Evolutionary conservation across 2,329 filamentous ascomycete species (phyloP), one percentile per base, ranked within the genome.

Genomic region (Stagonosporopsis vannaccii): DNA sequence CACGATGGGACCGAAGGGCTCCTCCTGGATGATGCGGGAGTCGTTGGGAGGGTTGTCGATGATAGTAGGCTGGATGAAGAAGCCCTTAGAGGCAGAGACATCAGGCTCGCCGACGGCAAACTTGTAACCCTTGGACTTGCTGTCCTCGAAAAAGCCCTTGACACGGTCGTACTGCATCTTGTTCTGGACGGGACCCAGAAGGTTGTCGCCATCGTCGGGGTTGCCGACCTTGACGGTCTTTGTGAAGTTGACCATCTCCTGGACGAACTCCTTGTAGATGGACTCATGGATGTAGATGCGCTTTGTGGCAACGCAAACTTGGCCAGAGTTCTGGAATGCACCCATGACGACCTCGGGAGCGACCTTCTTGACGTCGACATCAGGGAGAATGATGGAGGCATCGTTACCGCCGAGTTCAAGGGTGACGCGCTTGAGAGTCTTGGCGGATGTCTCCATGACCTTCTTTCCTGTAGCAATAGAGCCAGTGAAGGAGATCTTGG

Each of bases 1-100:
- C 1, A 90, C 80, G 23, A 90, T 85, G 0, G 88, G 88, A 22
- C 83, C 85, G 63, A 88, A 88, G 6, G 85, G 83, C 70, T 88
- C 86, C 63, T 88, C 86, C 32, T 78, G 74, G 26, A 87, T 84
- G 30, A 88, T 78, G 35, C 80, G 75, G 2, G 84, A 82, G 46
- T 82, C 77, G 63, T 86, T 84, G 0, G 84, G 81, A 19, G 85
- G 85, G 63, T 84, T 83, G 43, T 82, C 79, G 25, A 88, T 81
- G 60, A 88, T 85, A 1, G 85, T 85, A 0, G 86, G 86, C 37
- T 81, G 72, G 62, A 88, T 78, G 75, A 85, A 87, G 75, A 81
- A 88, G 4, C 85, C 86, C 46, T 81, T 73, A 20, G 61, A 56
- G 11, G 61, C 33, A 3, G 63, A 13, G 35, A 73, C 58, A 37